phyloP scores from a whole-genome alignment of 192 early-diverging fungal genomes.

The Mortierella claussenii region DNA sequence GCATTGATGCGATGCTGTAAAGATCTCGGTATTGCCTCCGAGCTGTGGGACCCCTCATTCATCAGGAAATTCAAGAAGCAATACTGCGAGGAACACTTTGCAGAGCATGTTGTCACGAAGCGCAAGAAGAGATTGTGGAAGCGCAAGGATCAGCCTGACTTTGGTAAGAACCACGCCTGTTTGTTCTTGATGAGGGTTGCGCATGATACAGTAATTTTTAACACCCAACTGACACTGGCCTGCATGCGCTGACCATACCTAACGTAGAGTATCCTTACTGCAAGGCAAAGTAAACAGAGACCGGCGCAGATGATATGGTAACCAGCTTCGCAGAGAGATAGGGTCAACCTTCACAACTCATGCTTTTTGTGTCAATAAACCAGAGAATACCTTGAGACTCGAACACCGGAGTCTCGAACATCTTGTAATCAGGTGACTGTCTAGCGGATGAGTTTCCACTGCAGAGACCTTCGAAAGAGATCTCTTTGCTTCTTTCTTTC shows the following conservation, averaged over 20 bases:
- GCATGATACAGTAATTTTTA: not conserved
- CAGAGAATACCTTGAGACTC: too few relatives aligned
- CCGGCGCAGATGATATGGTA: too few relatives aligned
- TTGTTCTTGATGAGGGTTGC: not conserved
- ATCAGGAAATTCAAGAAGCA: slow-evolving; percentile 87
- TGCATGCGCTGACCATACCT: not conserved
- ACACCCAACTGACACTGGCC: not conserved
- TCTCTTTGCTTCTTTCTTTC: too few relatives aligned
- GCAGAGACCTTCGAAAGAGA: too few relatives aligned
- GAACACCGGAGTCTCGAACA: too few relatives aligned
- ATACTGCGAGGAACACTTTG: slow-evolving; percentile 73
- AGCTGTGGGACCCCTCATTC: slow-evolving; percentile 94
- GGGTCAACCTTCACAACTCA: too few relatives aligned
- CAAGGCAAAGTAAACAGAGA: slow-evolving; percentile 25
- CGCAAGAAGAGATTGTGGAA: slow-evolving; percentile 89
- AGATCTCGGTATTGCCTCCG: slow-evolving; percentile 90
- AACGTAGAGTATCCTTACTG: slow-evolving; percentile 29
- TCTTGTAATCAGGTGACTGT: too few relatives aligned
- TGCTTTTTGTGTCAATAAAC: too few relatives aligned
- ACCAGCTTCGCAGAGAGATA: too few relatives aligned
- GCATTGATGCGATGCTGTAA: slow-evolving; percentile 98
- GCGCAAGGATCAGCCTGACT: slow-evolving; percentile 67
- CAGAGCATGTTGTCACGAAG: slow-evolving; percentile 77
- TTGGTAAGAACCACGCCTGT: slow-evolving; percentile 36
- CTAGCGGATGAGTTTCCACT: too few relatives aligned